Evolutionary conservation across 2,329 filamentous ascomycete genomes (phyloP).

Genomic region (Fusarium agapanthi): DNA sequence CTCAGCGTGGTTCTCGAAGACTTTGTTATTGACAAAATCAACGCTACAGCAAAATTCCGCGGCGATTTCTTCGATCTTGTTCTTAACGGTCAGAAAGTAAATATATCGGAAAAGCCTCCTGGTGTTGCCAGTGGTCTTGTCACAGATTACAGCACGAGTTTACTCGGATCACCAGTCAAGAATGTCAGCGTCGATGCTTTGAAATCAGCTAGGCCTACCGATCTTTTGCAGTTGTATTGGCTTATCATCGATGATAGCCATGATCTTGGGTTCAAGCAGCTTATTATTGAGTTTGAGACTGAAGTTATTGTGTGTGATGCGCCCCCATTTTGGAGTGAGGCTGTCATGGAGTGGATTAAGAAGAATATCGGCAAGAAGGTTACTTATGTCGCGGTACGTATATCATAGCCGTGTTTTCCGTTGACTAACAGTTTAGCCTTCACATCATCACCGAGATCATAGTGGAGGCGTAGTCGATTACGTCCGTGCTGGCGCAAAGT

Average conservation of each 20-base stretch:
- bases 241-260: conserved; percentile 4
- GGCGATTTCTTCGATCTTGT: not conserved
- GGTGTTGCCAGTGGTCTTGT: conserved; percentile 2
- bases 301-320: conserved; percentile 27
- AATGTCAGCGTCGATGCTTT: not conserved
- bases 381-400: conserved; percentile 8
- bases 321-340: not conserved
- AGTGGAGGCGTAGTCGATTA: conserved; percentile 8
- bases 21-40: conserved; percentile 10
- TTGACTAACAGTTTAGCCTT: not conserved
- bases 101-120: not conserved
- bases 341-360: conserved; percentile 17
- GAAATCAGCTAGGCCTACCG: not conserved
- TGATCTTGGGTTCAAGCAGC: conserved; percentile 16
- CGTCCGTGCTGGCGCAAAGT: not conserved
- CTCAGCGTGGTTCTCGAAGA: conserved; percentile 18
- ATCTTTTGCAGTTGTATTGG: conserved; percentile 11
- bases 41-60: not conserved
- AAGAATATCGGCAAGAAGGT: conserved; percentile 13
- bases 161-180: conserved; percentile 6
- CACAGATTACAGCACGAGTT: conserved; percentile 23
- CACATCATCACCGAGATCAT: conserved; percentile 31
- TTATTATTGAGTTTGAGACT: conserved; percentile 27
- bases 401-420: fast-evolving
- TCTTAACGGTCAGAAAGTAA: not conserved